Evolutionary conservation across 1,139 yeast species (phyloP).

Genomic region (Candida neerlandica): DNA sequence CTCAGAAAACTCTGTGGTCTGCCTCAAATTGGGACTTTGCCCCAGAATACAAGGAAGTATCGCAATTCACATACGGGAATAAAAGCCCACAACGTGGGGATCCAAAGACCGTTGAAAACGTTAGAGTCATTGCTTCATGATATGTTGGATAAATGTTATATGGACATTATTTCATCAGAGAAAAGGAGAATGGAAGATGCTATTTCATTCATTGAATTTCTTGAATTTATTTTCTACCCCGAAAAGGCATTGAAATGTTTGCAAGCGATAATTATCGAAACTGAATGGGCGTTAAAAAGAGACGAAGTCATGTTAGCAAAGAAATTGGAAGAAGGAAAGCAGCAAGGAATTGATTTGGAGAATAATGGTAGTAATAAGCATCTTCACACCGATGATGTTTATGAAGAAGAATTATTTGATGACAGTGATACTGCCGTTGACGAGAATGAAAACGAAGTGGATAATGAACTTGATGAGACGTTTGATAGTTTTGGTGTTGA

Average conservation of each 20-base stretch:
- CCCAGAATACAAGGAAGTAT: slow-evolving; percentile 33
- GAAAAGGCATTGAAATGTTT: slow-evolving; percentile 49
- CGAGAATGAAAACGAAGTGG: slow-evolving; percentile 2
- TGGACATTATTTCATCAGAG: slow-evolving; percentile 51
- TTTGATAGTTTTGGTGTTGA: slow-evolving; percentile 7
- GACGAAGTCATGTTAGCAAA: slow-evolving; percentile 22
- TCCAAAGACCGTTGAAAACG: slow-evolving; percentile 44
- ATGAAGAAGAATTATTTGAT: not conserved
- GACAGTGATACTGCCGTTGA: not conserved
- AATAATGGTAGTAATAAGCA: too few species aligned
- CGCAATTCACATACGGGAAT: slow-evolving; percentile 21
- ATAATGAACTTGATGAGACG: not conserved
- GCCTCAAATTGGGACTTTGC: slow-evolving; percentile 63
- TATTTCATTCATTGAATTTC: slow-evolving; percentile 63
- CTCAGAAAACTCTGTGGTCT: slow-evolving; percentile 84
- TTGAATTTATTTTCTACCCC: slow-evolving; percentile 57
- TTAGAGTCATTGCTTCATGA: slow-evolving; percentile 66
- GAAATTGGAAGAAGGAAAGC: slow-evolving; percentile 19
- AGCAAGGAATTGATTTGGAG: not conserved
- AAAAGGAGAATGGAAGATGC: slow-evolving; percentile 45
- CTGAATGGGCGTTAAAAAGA: slow-evolving; percentile 31
- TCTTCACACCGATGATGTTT: not conserved
- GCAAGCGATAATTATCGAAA: slow-evolving; percentile 36
- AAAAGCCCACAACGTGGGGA: slow-evolving; percentile 13
- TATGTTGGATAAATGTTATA: slow-evolving; percentile 58